Conservation (phyloP, 2,329 filamentous ascomycete genomes). For the Lecanicillium sp. region DNA sequence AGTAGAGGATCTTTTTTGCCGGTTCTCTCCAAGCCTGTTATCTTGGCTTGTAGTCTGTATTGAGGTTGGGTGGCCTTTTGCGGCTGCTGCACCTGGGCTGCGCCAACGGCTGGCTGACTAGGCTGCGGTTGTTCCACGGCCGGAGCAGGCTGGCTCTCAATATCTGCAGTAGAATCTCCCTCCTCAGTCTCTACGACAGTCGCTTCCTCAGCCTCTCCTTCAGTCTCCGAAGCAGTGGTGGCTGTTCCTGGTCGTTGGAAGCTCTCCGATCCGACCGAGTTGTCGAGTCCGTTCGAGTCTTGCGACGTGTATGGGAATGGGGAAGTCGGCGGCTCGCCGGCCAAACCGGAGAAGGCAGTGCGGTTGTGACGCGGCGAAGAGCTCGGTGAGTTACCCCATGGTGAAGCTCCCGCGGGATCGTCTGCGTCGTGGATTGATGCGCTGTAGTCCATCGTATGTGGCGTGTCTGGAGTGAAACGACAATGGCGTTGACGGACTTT, state of each 20-base stretch:
- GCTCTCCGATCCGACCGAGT: constrained; percentile 26
- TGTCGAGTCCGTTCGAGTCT: constrained; percentile 34
- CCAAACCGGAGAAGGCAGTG: constrained; percentile 32
- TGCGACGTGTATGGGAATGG: constrained; percentile 37
- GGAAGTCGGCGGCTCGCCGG: constrained; percentile 29
- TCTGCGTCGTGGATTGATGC: constrained; percentile 47
- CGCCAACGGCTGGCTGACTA: constrained; percentile 13
- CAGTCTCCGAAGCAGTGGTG: constrained; percentile 35
- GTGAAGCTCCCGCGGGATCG: constrained; percentile 42
- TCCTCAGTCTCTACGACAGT: constrained; percentile 16
- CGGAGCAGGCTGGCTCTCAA: constrained; percentile 17
- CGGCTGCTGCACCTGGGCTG: constrained; percentile 37
- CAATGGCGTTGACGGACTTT: too few species aligned
- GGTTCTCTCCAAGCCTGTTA: constrained; percentile 84
- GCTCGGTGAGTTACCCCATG: constrained; percentile 47
- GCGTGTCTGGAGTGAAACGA: too few species aligned
- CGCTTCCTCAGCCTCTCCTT: constrained; percentile 26
- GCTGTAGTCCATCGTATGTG: constrained; percentile 47
- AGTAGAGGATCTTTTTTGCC: constrained; percentile 94
- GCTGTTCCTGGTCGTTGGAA: constrained; percentile 39
- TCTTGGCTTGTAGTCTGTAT: constrained; percentile 87
- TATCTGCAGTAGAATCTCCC: too few species aligned
- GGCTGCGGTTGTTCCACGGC: constrained; percentile 15
- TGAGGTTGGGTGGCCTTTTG: constrained; percentile 55
- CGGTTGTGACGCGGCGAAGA: constrained; percentile 40